These are phyloP conservation scores for Erysimum pusillum DNA, from an alignment of 441 rosid species.

Conservation along the genomic window DNA sequence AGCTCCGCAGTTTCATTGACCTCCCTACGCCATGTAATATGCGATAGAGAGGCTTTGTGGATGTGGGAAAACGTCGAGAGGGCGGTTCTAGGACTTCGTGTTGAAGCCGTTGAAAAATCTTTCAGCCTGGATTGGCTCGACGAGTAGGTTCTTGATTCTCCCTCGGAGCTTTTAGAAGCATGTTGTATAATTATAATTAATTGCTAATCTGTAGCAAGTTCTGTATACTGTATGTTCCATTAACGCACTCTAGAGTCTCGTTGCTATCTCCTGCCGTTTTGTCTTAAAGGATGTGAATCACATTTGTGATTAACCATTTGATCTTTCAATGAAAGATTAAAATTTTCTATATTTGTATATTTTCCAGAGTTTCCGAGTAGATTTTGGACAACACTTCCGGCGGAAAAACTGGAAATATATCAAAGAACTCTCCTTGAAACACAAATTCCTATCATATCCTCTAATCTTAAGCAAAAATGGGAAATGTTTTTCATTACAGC, in stretches of 20 bases:
- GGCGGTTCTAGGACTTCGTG: conserved; percentile 53
- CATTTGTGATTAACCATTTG: too few relatives aligned
- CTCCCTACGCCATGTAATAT: conserved; percentile 63
- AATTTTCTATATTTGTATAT: too few relatives aligned
- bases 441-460: too few relatives aligned
- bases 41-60: conserved; percentile 63
- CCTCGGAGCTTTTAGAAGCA: background rate
- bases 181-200: conserved; percentile 11
- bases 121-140: conserved; percentile 76
- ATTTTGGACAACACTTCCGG: too few relatives aligned
- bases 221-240: conserved; percentile 1
- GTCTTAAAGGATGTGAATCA: too few relatives aligned
- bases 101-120: conserved; percentile 73
- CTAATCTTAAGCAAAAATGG: too few relatives aligned
- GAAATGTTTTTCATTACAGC: too few relatives aligned
- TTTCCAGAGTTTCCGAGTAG: too few relatives aligned
- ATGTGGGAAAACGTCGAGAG: conserved; percentile 64
- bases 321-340: too few relatives aligned
- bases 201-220: conserved; percentile 33
- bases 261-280: background rate
- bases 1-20: conserved; percentile 53
- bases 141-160: conserved; percentile 50
- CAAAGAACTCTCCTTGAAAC: too few relatives aligned
- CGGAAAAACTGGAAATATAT: too few relatives aligned
- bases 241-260: background rate